These are phyloP conservation scores for Phylloboletellus chloephorus DNA, from an alignment of 1,284 basidiomycete species.

Conservation along the genomic window DNA sequence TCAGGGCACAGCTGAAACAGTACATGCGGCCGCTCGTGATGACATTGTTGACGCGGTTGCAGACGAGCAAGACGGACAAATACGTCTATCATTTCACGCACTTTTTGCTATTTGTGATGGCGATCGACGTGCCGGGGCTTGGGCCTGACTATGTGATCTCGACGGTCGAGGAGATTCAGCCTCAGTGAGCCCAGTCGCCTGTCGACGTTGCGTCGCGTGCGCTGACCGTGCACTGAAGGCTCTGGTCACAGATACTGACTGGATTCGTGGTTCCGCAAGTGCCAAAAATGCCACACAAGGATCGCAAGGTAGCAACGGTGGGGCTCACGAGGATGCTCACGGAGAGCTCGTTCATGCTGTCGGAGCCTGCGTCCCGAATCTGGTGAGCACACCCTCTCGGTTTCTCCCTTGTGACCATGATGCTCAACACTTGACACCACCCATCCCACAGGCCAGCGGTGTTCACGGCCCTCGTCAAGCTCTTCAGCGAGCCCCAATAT, in stretches of 20 bases:
- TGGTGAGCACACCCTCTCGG: slow-evolving; percentile 50
- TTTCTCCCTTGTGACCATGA: background rate
- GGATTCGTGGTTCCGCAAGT: slow-evolving; percentile 82
- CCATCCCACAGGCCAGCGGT: slow-evolving; percentile 49
- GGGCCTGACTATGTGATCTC: slow-evolving; percentile 75
- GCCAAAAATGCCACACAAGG: slow-evolving; percentile 73
- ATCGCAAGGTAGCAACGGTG: slow-evolving; percentile 82
- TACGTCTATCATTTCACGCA: slow-evolving; percentile 82
- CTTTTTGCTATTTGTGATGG: slow-evolving; percentile 74
- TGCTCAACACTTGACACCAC: too few relatives aligned
- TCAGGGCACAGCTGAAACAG: slow-evolving; percentile 60
- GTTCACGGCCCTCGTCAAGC: slow-evolving; percentile 71
- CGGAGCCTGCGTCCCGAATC: slow-evolving; percentile 52
- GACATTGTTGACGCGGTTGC: slow-evolving; percentile 80
- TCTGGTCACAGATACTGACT: slow-evolving; percentile 80
- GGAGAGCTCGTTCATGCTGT: slow-evolving; percentile 63
- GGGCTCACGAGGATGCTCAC: slow-evolving; percentile 80
- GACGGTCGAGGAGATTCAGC: slow-evolving; percentile 80
- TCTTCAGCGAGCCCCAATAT: slow-evolving; percentile 73
- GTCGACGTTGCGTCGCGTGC: slow-evolving; percentile 1
- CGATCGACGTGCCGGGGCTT: slow-evolving; percentile 68
- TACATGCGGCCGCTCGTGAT: slow-evolving; percentile 79
- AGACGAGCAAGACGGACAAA: slow-evolving; percentile 85
- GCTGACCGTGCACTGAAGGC: slow-evolving; percentile 38
- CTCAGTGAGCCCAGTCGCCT: slow-evolving; percentile 51